Evolutionary conservation across 345 rosid genomes (phyloP), one percentile per base, ranked within the genome.

Genomic region (Salix koriyanagi): DNA sequence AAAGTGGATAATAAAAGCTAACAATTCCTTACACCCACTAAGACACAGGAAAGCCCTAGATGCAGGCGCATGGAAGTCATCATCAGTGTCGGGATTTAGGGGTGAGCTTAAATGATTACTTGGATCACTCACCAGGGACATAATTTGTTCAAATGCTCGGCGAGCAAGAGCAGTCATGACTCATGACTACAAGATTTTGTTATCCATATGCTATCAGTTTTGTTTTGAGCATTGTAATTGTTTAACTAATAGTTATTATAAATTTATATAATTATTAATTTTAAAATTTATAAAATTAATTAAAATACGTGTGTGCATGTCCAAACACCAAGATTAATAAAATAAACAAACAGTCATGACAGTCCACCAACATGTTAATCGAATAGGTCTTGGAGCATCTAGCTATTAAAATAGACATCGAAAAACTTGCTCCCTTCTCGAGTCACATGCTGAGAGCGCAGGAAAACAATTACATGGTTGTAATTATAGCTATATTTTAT

Each of bases 281-380:
- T 32, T 0, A 34, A 4, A 34, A 0, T 34, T 4, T 34, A 34
- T 34, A 34, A 34, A 34, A 34, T 34, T 34, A 34, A 34, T 34
- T 5, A 0, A 34, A 4, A 0, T 34, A 34, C 0, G 0, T 0
- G 4, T 4, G 4, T 30, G 4, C 4, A n/a, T 30, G 4, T 30
- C 2, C 0, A 32, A 32, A 32, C 34, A 34, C 6, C 36, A 34
- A 34, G 5, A 34, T 34, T 34, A 34, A 34, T 4, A 34, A 34
- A 34, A 0, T 0, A 34, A 34, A 0, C 4, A 36, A 36, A 1
- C 60, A 9, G 9, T 25, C 62, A 58, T 58, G 28, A 11, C 62
- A 58, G 25, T n/a, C 62, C 62, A 7, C 62, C 62, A 56, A 9
- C 26, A n/a, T 56, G 62, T 52, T 52, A 52, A 52, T 52, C 23